Percentiles rank a stretch among this genome's conserved stretches.
These are phyloP conservation scores for Fusarium euwallaceae DNA, from an alignment of 2,329 filamentous ascomycete genomes.

Conservation along the genomic window DNA sequence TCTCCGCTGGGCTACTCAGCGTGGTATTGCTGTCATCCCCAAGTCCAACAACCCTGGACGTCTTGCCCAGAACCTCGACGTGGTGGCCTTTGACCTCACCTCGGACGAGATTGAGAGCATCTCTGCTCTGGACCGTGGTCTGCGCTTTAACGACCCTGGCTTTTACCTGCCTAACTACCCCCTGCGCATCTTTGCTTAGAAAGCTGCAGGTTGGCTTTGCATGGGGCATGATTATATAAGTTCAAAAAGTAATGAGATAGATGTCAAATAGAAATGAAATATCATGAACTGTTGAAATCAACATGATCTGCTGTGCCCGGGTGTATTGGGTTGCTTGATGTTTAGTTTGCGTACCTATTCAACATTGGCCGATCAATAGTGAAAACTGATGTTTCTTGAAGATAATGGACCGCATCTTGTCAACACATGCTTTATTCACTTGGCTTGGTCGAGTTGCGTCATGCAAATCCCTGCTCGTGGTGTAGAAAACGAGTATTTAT, in stretches of 20 bases:
- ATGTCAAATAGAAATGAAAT: slow-evolving; percentile 14
- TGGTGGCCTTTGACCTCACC: slow-evolving; percentile 66
- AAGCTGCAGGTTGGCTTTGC: slow-evolving; percentile 1
- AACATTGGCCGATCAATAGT: too few relatives aligned
- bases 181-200: slow-evolving; percentile 63
- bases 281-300: not conserved
- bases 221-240: not conserved
- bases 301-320: not conserved
- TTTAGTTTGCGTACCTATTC: too few relatives aligned
- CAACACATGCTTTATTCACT: not conserved
- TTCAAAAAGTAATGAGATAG: slow-evolving; percentile 7
- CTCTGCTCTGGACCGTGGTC: slow-evolving; percentile 62
- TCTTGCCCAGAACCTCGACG: slow-evolving; percentile 69
- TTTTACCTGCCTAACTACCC: slow-evolving; percentile 56
- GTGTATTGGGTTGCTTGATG: not conserved
- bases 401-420: not conserved
- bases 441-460: too few relatives aligned
- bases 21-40: slow-evolving; percentile 73
- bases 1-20: slow-evolving; percentile 76
- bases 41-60: slow-evolving; percentile 69
- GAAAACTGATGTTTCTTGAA: not conserved
- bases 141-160: slow-evolving; percentile 70
- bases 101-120: slow-evolving; percentile 69
- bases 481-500: not conserved
- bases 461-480: not conserved